Evolutionary conservation across 768 basidiomycete species (phyloP), one percentile per base, ranked within the genome.

Genomic region (Boletales sp.): DNA sequence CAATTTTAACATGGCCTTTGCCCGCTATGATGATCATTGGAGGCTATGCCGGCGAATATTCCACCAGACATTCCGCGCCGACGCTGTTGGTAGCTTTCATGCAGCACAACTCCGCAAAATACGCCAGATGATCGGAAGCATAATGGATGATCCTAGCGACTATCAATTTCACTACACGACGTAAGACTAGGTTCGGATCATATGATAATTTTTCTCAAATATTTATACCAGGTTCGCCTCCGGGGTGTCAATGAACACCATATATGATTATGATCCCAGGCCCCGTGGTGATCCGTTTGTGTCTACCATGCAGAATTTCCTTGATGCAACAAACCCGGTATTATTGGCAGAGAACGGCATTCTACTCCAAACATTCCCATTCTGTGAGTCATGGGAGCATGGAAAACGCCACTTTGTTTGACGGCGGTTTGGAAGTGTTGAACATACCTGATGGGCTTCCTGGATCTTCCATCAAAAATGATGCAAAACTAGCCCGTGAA

Each of bases 371-470:
- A 8, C 32, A 5, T 48, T 49, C 33, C 53, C 53, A 14, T 54
- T 54, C 40, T n/a, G 53, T 54, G n/a, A 46, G 53, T 17, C n/a
- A 21, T 19, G 13, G 14, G 7, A 18, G 10, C 15, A 30, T 11
- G 21, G 12, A 13, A 13, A 34, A 35, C 25, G 12, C 15, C 6
- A 14, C 18, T 39, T 39, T 21, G 11, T 28, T 11, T 18, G 25
- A 28, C 25, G 25, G 25, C 25, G 6, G 25, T 42, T 41, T 2
- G 19, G 19, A 32, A 65, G 64, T 66, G 25, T 51, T 55, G 12
- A 33, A 59, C 41, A 17, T 61, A 15, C 61, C 63, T 1, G 44
- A 53, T 11, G 62, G 57, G 57, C 43, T 61, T 6, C 56, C 62
- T 7, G 47, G 52, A 4, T 44, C 49, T 4, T 49, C 38, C 38